Evolutionary conservation across 2,329 filamentous ascomycete species (phyloP), one percentile per base, ranked within the genome.

Genomic region (Lecanoromycetidae sp.): DNA sequence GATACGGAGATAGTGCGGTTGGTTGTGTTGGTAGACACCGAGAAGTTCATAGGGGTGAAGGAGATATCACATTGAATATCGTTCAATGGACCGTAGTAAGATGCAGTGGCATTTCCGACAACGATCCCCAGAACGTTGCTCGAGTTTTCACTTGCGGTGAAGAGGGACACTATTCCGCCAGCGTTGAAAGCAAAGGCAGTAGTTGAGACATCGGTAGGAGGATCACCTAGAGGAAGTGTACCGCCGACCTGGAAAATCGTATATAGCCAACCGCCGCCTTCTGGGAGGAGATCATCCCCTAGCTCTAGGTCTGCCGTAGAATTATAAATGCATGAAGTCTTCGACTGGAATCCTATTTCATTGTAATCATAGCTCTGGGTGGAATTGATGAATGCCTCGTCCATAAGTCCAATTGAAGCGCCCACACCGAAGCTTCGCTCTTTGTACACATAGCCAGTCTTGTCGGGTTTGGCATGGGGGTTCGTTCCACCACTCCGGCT

Each of bases 391-490:
- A 29, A 30, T 12, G 20, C 37, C 8, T 42, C 10, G 9, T 42
- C 39, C 39, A 32, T 30, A 13, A 60, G 42, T 4, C 58, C 58
- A n/a, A 55, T 50, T 5, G 56, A 50, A 13, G 57, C 43, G 6
- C 58, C 58, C 4, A 56, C 43, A 4, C 58, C 58, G 13, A 59
- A 60, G 0, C 57, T 60, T 2, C 58, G 53, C 1, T 57, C 56
- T 15, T 52, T 29, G 43, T 60, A 60, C 10, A 37, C 46, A 49
- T 53, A 60, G 20, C 53, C 50, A 5, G 58, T 57, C 29, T 56
- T 57, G 36, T 60, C 58, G 1, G 55, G 34, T 32, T 60, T 60
- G 10, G 52, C 43, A 25, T 60, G 57, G 2, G 29, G 40, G n/a
- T 52, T 46, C 1, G 48, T 39, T 2, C 41, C 47, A 15, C 50